phyloP scores from a whole-genome alignment of 75 land plant genomes.

The Cryptomeria japonica region DNA sequence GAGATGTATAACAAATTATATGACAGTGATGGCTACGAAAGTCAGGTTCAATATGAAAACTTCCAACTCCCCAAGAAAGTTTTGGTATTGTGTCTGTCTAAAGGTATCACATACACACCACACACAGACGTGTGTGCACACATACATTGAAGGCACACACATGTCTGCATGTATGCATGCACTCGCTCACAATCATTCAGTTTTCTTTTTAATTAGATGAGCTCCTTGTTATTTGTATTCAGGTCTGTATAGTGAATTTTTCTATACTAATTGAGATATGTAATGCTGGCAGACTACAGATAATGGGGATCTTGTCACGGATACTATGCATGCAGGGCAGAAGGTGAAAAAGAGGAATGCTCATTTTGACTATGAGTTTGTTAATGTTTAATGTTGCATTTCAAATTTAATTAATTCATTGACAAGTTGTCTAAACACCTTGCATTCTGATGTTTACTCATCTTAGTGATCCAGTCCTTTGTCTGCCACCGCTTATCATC shows the following conservation, averaged over 20 bases:
- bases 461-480: neutral
- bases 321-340: constrained; percentile 82
- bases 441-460: neutral
- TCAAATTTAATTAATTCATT: neutral
- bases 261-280: neutral
- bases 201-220: neutral
- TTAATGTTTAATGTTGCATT: neutral
- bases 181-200: neutral
- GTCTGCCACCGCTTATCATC: neutral
- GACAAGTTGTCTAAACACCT: neutral
- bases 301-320: constrained; percentile 74
- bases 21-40: constrained; percentile 22
- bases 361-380: neutral
- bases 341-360: constrained; percentile 39
- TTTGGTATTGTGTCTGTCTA: constrained; percentile 12
- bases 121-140: no score
- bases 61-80: constrained; percentile 17
- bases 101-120: neutral
- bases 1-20: constrained; percentile 15
- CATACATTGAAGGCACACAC: no score
- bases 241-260: neutral
- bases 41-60: constrained; percentile 10
- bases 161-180: no score
- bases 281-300: constrained; percentile 60
- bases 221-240: neutral